These are phyloP conservation scores for Acephala macrosclerotiorum DNA, from an alignment of 2,329 filamentous ascomycete species.

Conservation along the genomic window DNA sequence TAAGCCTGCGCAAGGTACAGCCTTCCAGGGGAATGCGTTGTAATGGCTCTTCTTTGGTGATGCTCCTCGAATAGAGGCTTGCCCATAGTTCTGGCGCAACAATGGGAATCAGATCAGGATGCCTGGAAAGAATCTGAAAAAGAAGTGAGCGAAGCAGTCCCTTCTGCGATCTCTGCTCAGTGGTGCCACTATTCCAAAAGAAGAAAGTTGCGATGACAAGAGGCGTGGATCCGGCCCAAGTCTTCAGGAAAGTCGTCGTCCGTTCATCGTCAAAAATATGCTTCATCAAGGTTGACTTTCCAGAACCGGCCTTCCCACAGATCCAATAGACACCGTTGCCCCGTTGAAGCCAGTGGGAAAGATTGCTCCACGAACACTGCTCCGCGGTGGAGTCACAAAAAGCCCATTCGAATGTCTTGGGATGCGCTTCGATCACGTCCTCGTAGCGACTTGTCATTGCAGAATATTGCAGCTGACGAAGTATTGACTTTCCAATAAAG, in stretches of 20 bases:
- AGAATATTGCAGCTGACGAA: background rate
- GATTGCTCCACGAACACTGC: background rate
- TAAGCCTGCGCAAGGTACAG: background rate
- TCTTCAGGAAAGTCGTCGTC: background rate
- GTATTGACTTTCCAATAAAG: no score
- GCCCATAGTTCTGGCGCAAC: background rate
- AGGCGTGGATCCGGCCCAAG: background rate
- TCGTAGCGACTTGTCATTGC: background rate
- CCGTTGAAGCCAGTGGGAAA: background rate
- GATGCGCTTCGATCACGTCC: background rate
- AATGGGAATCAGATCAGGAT: background rate
- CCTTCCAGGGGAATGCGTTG: background rate
- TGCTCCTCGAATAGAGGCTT: background rate
- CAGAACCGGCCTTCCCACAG: slow-evolving; percentile 6
- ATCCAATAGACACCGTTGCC: background rate
- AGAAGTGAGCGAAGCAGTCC: slow-evolving; percentile 6
- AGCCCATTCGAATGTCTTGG: background rate
- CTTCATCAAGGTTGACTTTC: slow-evolving; percentile 16
- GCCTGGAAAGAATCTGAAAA: background rate
- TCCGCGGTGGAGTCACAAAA: background rate
- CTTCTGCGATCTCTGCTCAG: slow-evolving; percentile 8
- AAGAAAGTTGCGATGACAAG: slow-evolving; percentile 1
- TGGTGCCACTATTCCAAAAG: slow-evolving; percentile 14
- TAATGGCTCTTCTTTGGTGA: background rate
- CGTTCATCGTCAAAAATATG: slow-evolving; percentile 45